phyloP scores from a whole-genome alignment of 345 rosid species.

The Zanthoxylum bungeanum region DNA sequence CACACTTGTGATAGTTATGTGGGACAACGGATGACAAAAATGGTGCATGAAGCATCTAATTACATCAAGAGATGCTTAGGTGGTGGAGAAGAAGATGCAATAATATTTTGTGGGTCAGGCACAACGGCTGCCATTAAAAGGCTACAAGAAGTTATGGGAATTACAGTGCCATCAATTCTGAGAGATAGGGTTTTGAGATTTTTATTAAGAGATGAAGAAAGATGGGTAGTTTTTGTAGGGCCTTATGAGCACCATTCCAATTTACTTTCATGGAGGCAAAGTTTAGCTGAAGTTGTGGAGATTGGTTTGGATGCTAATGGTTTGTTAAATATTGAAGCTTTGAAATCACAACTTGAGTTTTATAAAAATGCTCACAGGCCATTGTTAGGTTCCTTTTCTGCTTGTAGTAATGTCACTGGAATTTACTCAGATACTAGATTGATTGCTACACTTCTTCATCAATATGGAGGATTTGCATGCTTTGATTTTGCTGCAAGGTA shows the following conservation, averaged over 20 bases:
- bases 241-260: conserved; percentile 73
- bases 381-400: conserved; percentile 53
- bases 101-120: conserved; percentile 57
- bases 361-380: conserved; percentile 37
- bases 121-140: conserved; percentile 53
- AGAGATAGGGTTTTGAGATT: conserved; percentile 33
- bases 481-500: conserved; percentile 68
- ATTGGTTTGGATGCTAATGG: conserved; percentile 42
- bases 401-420: conserved; percentile 63
- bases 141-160: conserved; percentile 62
- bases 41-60: conserved; percentile 37
- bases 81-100: conserved; percentile 37
- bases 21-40: conserved; percentile 47
- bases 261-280: conserved; percentile 62
- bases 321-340: conserved; percentile 26
- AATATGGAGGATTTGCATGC: conserved; percentile 47
- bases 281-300: conserved; percentile 57
- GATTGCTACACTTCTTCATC: conserved; percentile 47
- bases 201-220: conserved; percentile 32
- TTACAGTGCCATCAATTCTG: conserved; percentile 42
- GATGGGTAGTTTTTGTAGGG: conserved; percentile 62
- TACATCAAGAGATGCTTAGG: conserved; percentile 58
- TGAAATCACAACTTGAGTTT: conserved; percentile 26
- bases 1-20: conserved; percentile 25
- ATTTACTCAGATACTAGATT: conserved; percentile 38